Percentiles rank a stretch among this genome's conserved stretches.
These are phyloP conservation scores for Pichia scutulata DNA, from an alignment of 805 yeast genomes.

Conservation along the genomic window DNA sequence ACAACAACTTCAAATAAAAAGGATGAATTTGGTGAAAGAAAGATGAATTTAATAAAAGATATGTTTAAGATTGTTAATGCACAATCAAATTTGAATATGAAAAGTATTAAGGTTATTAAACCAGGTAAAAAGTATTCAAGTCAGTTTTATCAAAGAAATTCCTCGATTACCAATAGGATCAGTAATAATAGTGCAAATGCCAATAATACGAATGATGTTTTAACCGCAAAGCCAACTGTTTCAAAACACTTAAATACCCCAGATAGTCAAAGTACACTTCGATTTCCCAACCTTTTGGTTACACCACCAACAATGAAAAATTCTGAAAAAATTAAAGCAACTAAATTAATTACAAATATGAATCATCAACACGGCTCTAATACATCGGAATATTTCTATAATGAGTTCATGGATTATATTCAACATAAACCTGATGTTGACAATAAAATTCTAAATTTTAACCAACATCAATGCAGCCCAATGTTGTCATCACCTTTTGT, in stretches of 20 bases:
- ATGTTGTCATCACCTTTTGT: background rate
- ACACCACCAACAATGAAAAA: constrained; percentile 5
- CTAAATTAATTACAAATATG: background rate
- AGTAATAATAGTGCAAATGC: background rate
- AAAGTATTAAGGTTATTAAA: constrained; percentile 18
- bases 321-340: background rate
- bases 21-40: constrained; percentile 19
- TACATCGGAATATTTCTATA: constrained; percentile 1
- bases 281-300: background rate
- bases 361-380: background rate
- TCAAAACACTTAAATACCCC: background rate
- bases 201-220: background rate
- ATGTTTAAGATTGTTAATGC: constrained; percentile 20
- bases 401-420: constrained; percentile 4
- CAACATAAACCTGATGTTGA: background rate
- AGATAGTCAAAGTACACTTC: background rate
- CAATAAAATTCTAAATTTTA: background rate
- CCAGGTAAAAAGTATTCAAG: constrained; percentile 28
- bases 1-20: constrained; percentile 7
- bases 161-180: background rate
- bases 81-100: background rate
- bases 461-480: background rate
- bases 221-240: background rate
- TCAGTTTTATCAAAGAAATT: constrained; percentile 13
- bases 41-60: constrained; percentile 17